Base-by-base conservation (phyloP, 192 early-diverging fungal species). In the Coemansia sp. region DNA sequence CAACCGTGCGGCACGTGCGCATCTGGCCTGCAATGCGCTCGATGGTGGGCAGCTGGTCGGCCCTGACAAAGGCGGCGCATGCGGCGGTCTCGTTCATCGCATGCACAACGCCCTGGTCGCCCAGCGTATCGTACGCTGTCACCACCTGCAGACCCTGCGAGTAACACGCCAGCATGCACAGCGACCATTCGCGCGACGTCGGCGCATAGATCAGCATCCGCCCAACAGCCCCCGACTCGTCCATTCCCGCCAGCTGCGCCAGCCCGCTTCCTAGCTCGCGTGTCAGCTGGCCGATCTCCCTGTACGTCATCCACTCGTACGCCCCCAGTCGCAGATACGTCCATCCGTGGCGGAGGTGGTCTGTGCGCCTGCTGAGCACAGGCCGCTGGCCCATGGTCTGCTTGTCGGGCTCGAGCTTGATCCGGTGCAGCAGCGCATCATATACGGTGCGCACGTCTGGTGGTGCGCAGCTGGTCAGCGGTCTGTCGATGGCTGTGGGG, bases 121-220 rank as follows among this genome's bases (percentile, higher is more conserved):
- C 94, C 33, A 96, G 83, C 37, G 92, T 93, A 52, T 88, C 88
- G 66, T 89, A 90, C 23, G 92, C 90, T 25, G 94, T 96, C 38
- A 89, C 87, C 71, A 96, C 89, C 58, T 85, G 85, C 60, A 91
- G 62, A 30, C 50, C 68, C 70, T 93, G 91, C 25, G 87, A 81
- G 62, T 85, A 93, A 64, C 81, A 83, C 20, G 68, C 57, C 31
- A 79, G 59, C 67, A 70, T 68, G 22, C 55, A 63, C 25, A 79
- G 58, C 45, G 66, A 65, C 81, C 81, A 83, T 53, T 83, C 77
- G 15, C 70, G 63, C 41, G 79, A 62, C 50, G 91, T 92, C 41
- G 88, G 75, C 50, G 88, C 89, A 45, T 84, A 92, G 31, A 92
- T 84, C 47, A 79, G 79, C 10, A 91, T 65, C 37, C 87, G 28